Conservation (phyloP, 129 eudicot species). For the Dittrichia graveolens region DNA sequence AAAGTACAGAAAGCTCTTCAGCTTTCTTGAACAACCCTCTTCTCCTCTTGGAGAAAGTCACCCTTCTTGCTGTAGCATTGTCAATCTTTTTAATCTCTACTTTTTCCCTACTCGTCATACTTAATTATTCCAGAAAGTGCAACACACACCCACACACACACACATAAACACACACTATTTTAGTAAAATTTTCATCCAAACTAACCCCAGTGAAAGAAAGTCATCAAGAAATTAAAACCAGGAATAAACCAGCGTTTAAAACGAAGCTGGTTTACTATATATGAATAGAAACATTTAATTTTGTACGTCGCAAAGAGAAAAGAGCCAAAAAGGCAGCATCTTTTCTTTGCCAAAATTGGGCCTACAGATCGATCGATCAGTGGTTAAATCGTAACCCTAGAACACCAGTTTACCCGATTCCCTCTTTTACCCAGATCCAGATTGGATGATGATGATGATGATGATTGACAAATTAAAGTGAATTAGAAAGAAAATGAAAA, state of each 20-base stretch:
- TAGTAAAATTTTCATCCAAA: slow-evolving; percentile 26
- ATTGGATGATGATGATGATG: slow-evolving; percentile 17
- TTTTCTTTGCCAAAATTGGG: slow-evolving; percentile 55
- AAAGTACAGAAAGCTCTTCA: slow-evolving; percentile 83
- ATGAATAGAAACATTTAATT: slow-evolving; percentile 28
- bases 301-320: slow-evolving; percentile 24
- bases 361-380: slow-evolving; percentile 14
- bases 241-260: slow-evolving; percentile 43
- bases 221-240: slow-evolving; percentile 14
- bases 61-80: slow-evolving; percentile 85
- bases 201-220: slow-evolving; percentile 27
- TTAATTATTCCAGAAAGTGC: not conserved
- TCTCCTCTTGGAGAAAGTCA: slow-evolving; percentile 87
- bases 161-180: slow-evolving; percentile 26
- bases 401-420: slow-evolving; percentile 36
- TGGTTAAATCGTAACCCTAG: slow-evolving; percentile 36
- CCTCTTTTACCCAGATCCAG: slow-evolving; percentile 42
- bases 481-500: slow-evolving; percentile 24
- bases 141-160: not conserved
- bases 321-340: slow-evolving; percentile 29
- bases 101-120: slow-evolving; percentile 71
- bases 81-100: slow-evolving; percentile 79
- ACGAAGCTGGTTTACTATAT: slow-evolving; percentile 31
- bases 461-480: not conserved
- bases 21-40: slow-evolving; percentile 95